Base-by-base conservation (phyloP, 495 filamentous ascomycete genomes). In the Echria macrotheca region DNA sequence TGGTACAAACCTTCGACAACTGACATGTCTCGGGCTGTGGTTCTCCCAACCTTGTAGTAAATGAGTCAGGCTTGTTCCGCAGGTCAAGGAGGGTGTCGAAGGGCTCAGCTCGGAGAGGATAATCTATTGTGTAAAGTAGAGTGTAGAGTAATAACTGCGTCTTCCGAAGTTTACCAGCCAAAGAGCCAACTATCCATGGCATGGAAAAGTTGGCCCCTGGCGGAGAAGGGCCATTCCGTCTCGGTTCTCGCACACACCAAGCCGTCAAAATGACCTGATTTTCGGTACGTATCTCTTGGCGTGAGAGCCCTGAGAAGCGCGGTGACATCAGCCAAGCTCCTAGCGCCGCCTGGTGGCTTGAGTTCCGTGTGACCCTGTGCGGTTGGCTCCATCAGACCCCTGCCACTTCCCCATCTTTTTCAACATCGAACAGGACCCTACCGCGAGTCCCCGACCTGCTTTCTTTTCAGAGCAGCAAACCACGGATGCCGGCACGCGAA, bases 321-420 rank as follows among this genome's bases (percentile, higher is more conserved):
- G 11, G 22, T 49, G 50, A 60, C 54, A 43, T 60, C 33, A 29
- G 57, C 57, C 57, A 51, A 60, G 57, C 17, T 26, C 37, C 19
- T 53, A 53, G 53, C 36, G 44, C 35, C 18, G 44, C 40, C 33
- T 31, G 12, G 38, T 37, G 22, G 51, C 19, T 31, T 31, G 18
- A 15, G 41, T 50, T 25, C 32, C 52, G 36, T 45, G 12, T n/a
- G n/a, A n/a, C n/a, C n/a, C n/a, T n/a, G n/a, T n/a, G n/a, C 22
- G 25, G 33, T 18, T 12, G 22, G 14, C 22, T 11, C 28, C 39
- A 24, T 14, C 23, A 24, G 14, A 33, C 46, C 45, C 51, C 37
- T 56, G 29, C 24, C 31, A 24, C 5, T 48, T n/a, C 48, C 46
- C 49, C 49, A 48, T 56, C 43, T 51, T 58, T 50, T 53, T 50